Conservation (phyloP, 495 filamentous ascomycete species). For the Neurospora tetrasperma region DNA sequence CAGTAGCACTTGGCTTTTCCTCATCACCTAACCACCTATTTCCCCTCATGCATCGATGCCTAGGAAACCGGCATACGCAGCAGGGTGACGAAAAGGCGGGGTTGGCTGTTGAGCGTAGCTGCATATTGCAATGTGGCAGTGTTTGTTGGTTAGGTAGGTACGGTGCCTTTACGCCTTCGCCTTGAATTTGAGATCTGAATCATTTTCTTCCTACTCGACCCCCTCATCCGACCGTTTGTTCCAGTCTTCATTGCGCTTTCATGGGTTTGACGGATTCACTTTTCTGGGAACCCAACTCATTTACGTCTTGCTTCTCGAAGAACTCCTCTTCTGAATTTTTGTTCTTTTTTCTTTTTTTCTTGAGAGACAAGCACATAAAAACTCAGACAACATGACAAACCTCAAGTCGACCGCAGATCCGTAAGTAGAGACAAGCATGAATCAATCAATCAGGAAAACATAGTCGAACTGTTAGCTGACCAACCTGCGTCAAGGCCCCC, state of each 20-base stretch:
- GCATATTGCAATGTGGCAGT: neutral
- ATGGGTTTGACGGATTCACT: neutral
- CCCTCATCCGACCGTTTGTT: neutral
- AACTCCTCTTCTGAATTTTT: neutral
- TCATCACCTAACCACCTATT: too few species aligned
- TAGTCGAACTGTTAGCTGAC: neutral
- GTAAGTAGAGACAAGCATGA: neutral
- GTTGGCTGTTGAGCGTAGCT: neutral
- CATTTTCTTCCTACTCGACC: neutral
- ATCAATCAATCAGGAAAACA: neutral
- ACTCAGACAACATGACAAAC: neutral
- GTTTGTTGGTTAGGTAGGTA: neutral
- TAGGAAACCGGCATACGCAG: too few species aligned
- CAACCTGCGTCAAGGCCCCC: neutral
- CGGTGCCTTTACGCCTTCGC: neutral
- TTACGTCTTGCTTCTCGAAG: neutral
- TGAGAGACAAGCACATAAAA: neutral
- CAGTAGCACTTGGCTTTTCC: too few species aligned
- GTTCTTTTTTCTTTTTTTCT: neutral
- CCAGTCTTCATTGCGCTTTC: neutral
- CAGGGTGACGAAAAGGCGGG: neutral
- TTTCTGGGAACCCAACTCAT: neutral
- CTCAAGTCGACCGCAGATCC: neutral
- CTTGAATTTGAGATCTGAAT: neutral
- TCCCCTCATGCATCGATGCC: too few species aligned